Evolutionary conservation across 1,284 basidiomycete genomes (phyloP).

Genomic region (Boletus coffeatus): DNA sequence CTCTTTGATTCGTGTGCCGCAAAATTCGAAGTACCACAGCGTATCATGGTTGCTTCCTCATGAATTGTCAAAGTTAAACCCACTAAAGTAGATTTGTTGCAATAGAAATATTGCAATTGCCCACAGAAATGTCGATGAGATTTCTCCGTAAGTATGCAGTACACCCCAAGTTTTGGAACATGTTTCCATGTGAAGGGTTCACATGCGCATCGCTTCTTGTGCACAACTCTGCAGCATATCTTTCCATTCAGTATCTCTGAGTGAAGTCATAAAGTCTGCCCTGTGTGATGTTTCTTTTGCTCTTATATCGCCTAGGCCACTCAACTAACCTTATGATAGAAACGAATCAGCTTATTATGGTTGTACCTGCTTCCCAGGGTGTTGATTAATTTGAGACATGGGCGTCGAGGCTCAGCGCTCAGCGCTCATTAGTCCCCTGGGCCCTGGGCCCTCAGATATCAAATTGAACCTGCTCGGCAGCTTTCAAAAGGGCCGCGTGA

Average conservation of each 20-base stretch:
- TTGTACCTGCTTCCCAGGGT: background rate
- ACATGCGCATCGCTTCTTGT: background rate
- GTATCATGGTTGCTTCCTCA: constrained; percentile 30
- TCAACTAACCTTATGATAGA: background rate
- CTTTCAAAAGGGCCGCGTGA: background rate
- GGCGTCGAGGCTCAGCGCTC: background rate
- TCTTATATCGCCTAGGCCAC: background rate
- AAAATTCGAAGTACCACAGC: constrained; percentile 59
- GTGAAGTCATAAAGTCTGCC: background rate
- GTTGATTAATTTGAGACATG: background rate
- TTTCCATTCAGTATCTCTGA: background rate
- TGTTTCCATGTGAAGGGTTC: background rate
- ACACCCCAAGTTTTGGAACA: background rate
- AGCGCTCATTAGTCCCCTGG: background rate
- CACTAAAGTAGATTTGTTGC: background rate
- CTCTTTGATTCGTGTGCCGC: constrained; percentile 69
- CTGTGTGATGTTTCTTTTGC: background rate
- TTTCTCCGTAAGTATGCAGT: background rate
- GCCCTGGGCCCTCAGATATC: background rate
- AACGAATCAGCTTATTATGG: background rate
- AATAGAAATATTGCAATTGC: constrained; percentile 3
- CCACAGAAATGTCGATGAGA: background rate
- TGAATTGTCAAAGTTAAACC: constrained; percentile 5
- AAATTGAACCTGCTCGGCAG: background rate
- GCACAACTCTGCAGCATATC: background rate